These are phyloP conservation scores for Coemansia sp. DNA, from an alignment of 371 early-diverging fungal genomes.

Conservation along the genomic window DNA sequence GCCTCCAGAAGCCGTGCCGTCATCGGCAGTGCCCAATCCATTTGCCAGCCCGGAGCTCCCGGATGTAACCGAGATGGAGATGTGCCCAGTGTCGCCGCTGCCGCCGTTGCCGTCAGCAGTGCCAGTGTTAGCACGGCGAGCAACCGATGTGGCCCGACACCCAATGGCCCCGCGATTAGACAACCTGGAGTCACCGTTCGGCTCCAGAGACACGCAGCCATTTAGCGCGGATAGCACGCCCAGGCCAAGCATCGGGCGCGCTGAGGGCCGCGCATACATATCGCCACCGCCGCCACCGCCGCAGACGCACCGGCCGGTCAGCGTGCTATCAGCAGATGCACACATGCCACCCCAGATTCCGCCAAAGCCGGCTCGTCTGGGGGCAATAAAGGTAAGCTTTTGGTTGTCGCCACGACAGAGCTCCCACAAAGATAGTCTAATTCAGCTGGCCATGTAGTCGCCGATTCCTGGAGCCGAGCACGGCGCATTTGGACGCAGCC, in stretches of 20 bases:
- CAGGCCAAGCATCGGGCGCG: neutral
- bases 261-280: too few relatives aligned
- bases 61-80: neutral
- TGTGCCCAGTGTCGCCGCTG: conserved; percentile 19
- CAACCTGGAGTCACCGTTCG: neutral
- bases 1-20: neutral
- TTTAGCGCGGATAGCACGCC: conserved; percentile 1
- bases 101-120: conserved; percentile 22
- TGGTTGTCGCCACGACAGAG: too few relatives aligned
- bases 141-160: conserved; percentile 7
- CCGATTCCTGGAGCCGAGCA: neutral
- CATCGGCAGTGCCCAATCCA: conserved; percentile 14
- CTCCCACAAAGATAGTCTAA: neutral
- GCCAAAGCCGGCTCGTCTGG: conserved; percentile 37
- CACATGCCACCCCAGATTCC: conserved; percentile 7
- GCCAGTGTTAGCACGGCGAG: conserved; percentile 7
- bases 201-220: neutral
- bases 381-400: conserved; percentile 18
- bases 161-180: neutral
- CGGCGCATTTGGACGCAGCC: conserved; percentile 10
- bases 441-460: neutral
- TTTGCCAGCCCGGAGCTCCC: conserved; percentile 46
- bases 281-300: conserved; percentile 13
- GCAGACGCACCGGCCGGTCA: conserved; percentile 9
- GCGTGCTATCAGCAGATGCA: conserved; percentile 3